Evolutionary conservation across 805 yeast species (phyloP), one percentile per base, ranked within the genome.

Genomic region (Schwanniomyces occidentalis): DNA sequence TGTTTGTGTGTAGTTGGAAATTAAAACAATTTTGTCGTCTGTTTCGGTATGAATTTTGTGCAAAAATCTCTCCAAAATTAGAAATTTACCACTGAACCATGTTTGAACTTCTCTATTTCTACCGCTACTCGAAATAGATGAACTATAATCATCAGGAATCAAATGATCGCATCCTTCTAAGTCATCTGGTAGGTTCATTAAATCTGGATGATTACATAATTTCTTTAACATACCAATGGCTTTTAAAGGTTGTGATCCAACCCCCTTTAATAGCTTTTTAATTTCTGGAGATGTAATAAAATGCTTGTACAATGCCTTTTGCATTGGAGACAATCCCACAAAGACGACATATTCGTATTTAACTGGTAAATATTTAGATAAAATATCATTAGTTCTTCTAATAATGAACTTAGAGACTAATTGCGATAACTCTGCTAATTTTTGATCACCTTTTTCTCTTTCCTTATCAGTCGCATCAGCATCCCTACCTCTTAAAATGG

Each of bases 281-380:
- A 88, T 82, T 34, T 82, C 93, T 2, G 93, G 88, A 5, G 95
- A 82, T 8, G 85, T 76, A 34, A 89, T 74, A 48, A 85, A 86
- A 45, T 82, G 82, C 34, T 75, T 67, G 53, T 93, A 93, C 2
- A 93, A 58, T 1, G 69, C 60, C 32, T 68, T 63, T 59, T 93
- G 99, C 61, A 90, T 73, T 0, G 86, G 87, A 2, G 91, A 75
- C 36, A 93, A 63, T 27, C 81, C 82, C 41, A 93, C 89, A 58
- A 91, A 93, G n/a, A 93, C 85, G 15, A 93, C 98, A 59, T 93
- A 95, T 58, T 93, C 99, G 56, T 89, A 90, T 59, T 93, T 93
- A 43, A 95, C 87, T 0, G 99, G 99, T 40, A 93, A 70, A 54
- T 93, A 93, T 60, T 93, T 91, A 19, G 96, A 83, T 36, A 93